These are phyloP conservation scores for Cladosporium oxysporum DNA, from an alignment of 2,329 filamentous ascomycete species.

Conservation along the genomic window DNA sequence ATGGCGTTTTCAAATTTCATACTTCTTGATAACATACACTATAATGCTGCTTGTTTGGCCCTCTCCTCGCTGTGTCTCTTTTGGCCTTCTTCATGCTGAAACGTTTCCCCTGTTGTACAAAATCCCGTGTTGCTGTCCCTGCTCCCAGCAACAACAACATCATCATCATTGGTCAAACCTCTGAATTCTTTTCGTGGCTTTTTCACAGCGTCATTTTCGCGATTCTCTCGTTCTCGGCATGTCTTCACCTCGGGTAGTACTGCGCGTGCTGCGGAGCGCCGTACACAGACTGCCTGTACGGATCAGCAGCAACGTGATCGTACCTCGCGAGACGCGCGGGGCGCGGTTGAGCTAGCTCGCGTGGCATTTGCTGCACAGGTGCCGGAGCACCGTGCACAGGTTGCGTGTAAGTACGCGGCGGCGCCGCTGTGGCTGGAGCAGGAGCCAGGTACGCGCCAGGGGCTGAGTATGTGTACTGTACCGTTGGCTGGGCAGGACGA, in stretches of 20 bases:
- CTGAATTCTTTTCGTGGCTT: too few relatives aligned
- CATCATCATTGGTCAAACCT: too few relatives aligned
- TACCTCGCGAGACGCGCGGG: neutral
- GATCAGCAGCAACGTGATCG: neutral
- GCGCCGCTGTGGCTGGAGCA: conserved; percentile 20
- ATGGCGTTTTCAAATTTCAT: too few relatives aligned
- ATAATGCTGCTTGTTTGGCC: neutral
- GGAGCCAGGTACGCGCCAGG: neutral
- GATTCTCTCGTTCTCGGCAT: neutral
- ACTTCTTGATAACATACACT: neutral
- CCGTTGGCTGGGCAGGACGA: neutral
- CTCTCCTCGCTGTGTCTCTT: neutral
- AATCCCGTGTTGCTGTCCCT: too few relatives aligned
- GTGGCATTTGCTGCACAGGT: conserved; percentile 34
- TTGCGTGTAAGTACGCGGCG: conserved; percentile 14
- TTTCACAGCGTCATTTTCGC: too few relatives aligned
- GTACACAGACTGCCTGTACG: neutral
- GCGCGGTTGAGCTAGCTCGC: too few relatives aligned
- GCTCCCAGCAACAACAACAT: too few relatives aligned
- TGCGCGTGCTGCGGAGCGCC: neutral
- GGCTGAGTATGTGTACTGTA: conserved; percentile 14
- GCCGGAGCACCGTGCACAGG: conserved; percentile 39
- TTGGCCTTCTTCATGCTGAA: neutral
- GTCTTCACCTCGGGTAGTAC: conserved; percentile 2
- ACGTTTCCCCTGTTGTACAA: too few relatives aligned